phyloP scores from a whole-genome alignment of 2,329 filamentous ascomycete species.

The Ascochyta viciae-villosae region DNA sequence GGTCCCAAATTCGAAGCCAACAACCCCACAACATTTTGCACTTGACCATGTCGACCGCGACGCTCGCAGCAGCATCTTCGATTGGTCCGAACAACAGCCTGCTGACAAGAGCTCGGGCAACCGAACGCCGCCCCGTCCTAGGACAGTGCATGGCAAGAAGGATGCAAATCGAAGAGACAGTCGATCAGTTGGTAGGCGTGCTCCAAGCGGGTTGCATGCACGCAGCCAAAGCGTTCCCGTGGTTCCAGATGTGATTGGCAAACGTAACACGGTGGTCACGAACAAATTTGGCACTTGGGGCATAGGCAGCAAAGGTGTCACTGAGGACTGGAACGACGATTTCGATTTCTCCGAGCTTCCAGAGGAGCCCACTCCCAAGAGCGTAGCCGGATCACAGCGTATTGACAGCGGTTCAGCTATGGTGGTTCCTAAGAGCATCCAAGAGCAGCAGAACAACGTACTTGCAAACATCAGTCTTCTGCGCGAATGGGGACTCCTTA shows the following conservation, averaged over 20 bases:
- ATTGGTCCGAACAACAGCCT: slow-evolving; percentile 74
- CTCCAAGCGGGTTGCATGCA: slow-evolving; percentile 73
- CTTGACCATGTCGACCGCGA: slow-evolving; percentile 50
- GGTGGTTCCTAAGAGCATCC: slow-evolving; percentile 80
- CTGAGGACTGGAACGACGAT: slow-evolving; percentile 89
- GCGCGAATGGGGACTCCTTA: slow-evolving; percentile 78
- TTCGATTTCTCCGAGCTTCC: slow-evolving; percentile 74
- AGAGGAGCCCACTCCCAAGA: slow-evolving; percentile 45
- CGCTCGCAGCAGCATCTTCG: slow-evolving; percentile 72
- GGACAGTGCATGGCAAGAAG: slow-evolving; percentile 79
- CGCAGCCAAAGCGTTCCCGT: slow-evolving; percentile 83
- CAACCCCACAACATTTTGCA: slow-evolving; percentile 49
- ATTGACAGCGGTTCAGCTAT: slow-evolving; percentile 60
- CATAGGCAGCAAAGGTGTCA: slow-evolving; percentile 77
- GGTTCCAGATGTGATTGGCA: slow-evolving; percentile 63
- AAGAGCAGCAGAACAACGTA: slow-evolving; percentile 81
- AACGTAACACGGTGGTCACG: slow-evolving; percentile 63
- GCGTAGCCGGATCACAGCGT: slow-evolving; percentile 47
- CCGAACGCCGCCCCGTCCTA: slow-evolving; percentile 69
- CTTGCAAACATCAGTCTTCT: slow-evolving; percentile 85
- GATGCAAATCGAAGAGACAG: slow-evolving; percentile 74
- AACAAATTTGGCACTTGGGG: slow-evolving; percentile 84
- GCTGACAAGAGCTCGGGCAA: slow-evolving; percentile 68
- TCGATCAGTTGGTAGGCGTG: slow-evolving; percentile 70
- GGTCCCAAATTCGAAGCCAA: slow-evolving; percentile 45